Evolutionary conservation across 176 grass and related monocot genomes (phyloP).

Genomic region (Aegilops bicornis): DNA sequence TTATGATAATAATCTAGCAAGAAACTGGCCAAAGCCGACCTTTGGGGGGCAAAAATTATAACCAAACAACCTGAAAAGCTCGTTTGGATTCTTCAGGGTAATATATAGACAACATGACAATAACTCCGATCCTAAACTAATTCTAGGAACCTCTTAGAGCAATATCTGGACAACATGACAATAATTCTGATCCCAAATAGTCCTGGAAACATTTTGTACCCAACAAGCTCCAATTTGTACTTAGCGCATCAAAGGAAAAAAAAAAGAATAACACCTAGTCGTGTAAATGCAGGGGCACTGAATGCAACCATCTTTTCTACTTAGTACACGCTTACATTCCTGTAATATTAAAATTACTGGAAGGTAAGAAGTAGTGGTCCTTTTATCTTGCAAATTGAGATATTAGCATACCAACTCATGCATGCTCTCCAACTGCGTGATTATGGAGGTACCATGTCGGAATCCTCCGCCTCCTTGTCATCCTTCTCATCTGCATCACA

Average conservation of each 20-base stretch:
- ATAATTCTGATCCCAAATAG: not conserved
- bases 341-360: not conserved
- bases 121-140: too few species aligned
- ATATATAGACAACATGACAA: not conserved
- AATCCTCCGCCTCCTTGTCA: too few species aligned
- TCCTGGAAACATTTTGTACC: not conserved
- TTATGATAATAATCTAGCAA: not conserved
- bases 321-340: not conserved
- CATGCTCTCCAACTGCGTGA: too few species aligned
- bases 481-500: too few species aligned
- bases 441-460: too few species aligned
- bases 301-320: not conserved
- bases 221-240: not conserved
- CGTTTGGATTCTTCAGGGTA: not conserved
- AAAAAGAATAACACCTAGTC: not conserved
- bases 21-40: not conserved
- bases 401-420: too few species aligned
- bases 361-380: not conserved
- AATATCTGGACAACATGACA: too few species aligned
- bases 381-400: too few species aligned
- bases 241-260: not conserved
- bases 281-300: not conserved
- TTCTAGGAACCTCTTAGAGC: too few species aligned
- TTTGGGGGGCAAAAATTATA: not conserved
- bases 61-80: not conserved